phyloP scores from a whole-genome alignment of 2,329 filamentous ascomycete species.

The Blumeria graminis region DNA sequence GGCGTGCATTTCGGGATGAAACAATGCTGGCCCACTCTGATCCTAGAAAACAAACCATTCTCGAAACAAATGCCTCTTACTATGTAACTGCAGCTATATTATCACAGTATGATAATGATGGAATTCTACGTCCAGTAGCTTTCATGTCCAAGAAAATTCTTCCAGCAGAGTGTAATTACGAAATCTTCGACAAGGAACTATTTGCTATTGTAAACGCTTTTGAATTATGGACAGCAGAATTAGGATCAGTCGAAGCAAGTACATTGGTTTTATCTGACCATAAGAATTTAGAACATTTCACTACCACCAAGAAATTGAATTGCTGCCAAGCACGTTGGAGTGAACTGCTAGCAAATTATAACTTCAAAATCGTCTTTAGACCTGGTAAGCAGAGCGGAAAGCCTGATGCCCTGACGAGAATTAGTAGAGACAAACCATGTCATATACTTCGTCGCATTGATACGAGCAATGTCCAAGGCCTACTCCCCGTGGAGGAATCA shows the following conservation, averaged over 20 bases:
- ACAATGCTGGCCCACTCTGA: neutral
- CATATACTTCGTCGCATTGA: neutral
- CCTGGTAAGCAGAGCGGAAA: neutral
- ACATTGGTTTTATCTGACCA: neutral
- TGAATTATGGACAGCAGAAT: neutral
- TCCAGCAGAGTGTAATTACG: neutral
- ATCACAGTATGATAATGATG: neutral
- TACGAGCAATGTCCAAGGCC: too few species aligned
- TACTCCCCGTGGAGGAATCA: too few species aligned
- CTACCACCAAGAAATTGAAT: neutral
- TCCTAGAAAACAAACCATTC: neutral
- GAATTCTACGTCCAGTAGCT: neutral
- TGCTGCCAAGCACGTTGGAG: neutral
- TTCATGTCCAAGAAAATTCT: neutral
- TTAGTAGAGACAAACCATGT: neutral
- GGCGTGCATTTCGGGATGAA: neutral
- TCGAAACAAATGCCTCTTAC: neutral
- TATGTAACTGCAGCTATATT: neutral
- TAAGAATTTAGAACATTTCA: neutral
- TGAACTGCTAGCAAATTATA: neutral
- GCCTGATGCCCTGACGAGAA: neutral
- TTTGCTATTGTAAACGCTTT: neutral
- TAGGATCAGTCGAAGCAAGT: neutral
- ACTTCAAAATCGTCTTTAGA: neutral
- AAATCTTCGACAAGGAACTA: neutral